These are phyloP conservation scores for Centrapalus pauciflorus DNA, from an alignment of 129 eudicot species.

Conservation along the genomic window DNA sequence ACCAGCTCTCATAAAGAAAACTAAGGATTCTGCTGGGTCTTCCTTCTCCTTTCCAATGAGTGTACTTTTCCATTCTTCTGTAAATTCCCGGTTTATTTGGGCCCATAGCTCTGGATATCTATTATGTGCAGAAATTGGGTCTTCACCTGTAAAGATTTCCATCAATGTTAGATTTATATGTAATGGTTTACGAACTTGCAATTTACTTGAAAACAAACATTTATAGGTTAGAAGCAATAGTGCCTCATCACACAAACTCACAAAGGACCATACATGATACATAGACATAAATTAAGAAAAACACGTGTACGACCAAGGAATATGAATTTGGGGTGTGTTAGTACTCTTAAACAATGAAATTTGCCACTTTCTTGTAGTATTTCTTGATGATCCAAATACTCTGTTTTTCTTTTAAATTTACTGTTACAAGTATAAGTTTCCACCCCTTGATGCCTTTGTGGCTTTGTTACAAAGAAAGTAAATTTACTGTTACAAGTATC, in stretches of 20 bases:
- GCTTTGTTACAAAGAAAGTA: constrained; percentile 6
- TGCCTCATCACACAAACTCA: neutral
- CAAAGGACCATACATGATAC: neutral
- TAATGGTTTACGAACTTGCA: neutral
- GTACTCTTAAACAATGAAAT: neutral
- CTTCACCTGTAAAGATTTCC: constrained; percentile 63
- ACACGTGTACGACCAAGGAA: neutral
- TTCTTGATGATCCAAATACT: neutral
- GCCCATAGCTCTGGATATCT: constrained; percentile 99
- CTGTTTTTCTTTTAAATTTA: neutral
- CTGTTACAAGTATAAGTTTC: neutral
- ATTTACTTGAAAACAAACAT: neutral
- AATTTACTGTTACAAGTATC: too few relatives aligned
- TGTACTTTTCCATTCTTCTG: constrained; percentile 71
- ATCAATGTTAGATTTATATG: neutral
- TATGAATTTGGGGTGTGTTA: too few relatives aligned
- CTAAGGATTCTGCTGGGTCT: constrained; percentile 67
- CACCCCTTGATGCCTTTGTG: neutral
- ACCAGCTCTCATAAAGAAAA: constrained; percentile 99
- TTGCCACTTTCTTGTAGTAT: neutral
- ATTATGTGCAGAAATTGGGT: constrained; percentile 92
- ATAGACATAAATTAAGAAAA: neutral
- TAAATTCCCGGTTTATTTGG: constrained; percentile 76
- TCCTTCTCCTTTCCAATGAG: constrained; percentile 47
- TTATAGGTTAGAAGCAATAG: neutral